phyloP scores from a whole-genome alignment of 1,284 basidiomycete genomes.

The Ceratobasidium papillatum region DNA sequence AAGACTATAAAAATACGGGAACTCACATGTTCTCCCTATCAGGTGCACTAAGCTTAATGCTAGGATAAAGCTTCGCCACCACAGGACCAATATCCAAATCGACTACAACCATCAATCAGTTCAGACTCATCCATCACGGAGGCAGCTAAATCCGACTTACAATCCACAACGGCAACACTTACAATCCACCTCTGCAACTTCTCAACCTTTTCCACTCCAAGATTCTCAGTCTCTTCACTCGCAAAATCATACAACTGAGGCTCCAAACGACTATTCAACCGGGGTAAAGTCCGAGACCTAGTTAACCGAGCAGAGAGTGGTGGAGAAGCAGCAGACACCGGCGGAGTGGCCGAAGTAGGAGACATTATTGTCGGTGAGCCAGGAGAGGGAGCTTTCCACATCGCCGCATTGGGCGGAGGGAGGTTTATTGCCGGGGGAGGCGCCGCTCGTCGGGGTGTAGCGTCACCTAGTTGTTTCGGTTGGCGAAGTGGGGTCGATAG shows the following conservation, averaged over 20 bases:
- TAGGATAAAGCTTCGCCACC: constrained; percentile 75
- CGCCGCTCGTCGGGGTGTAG: constrained; percentile 17
- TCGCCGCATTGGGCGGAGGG: neutral
- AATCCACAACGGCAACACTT: constrained; percentile 77
- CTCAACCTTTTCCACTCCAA: constrained; percentile 60
- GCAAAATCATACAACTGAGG: constrained; percentile 1
- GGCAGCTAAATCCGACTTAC: constrained; percentile 47
- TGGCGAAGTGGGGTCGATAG: constrained; percentile 14
- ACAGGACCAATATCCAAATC: constrained; percentile 90
- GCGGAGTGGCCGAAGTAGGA: constrained; percentile 22
- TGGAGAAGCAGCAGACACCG: neutral
- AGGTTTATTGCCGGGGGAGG: constrained; percentile 22
- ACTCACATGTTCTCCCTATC: constrained; percentile 88
- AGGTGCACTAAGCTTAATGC: constrained; percentile 64
- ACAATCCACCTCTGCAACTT: constrained; percentile 80
- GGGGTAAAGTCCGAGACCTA: constrained; percentile 29
- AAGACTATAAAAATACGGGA: constrained; percentile 8
- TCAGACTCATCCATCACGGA: neutral
- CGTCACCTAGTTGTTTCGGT: neutral
- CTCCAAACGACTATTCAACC: constrained; percentile 20
- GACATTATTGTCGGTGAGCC: constrained; percentile 30
- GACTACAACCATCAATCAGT: constrained; percentile 57
- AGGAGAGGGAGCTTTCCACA: constrained; percentile 37
- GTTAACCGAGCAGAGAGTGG: neutral
- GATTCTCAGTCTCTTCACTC: constrained; percentile 21